phyloP scores from a whole-genome alignment of 805 yeast species.

The Myxozyma mucilagina region DNA sequence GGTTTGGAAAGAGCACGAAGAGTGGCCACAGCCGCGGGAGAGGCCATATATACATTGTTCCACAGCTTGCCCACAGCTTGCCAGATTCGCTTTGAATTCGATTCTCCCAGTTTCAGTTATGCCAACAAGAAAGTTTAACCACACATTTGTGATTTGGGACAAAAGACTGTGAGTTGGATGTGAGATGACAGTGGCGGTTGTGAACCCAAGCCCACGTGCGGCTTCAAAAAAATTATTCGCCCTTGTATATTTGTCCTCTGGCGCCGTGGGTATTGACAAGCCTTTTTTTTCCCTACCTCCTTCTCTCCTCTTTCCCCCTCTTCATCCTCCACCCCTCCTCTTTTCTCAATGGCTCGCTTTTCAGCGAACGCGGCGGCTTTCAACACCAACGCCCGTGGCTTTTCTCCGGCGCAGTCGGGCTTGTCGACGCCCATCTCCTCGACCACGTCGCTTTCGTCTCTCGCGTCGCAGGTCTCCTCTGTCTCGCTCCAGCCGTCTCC shows the following conservation, averaged over 20 bases:
- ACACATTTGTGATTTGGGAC: neutral
- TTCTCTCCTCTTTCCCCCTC: neutral
- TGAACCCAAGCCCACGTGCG: constrained; percentile 7
- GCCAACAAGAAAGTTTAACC: no score
- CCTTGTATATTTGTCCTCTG: constrained; percentile 1
- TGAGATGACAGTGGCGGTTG: constrained; percentile 4
- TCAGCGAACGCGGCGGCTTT: constrained; percentile 17
- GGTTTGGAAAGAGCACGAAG: constrained; percentile 18
- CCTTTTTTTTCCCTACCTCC: neutral
- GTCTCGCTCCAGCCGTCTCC: constrained; percentile 58
- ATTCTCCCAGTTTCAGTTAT: no score
- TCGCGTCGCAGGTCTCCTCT: constrained; percentile 49
- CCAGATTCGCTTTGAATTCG: neutral
- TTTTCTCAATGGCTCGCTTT: constrained; percentile 13
- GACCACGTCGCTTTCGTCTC: constrained; percentile 59
- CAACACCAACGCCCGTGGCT: neutral
- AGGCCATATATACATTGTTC: neutral
- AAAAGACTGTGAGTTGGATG: neutral
- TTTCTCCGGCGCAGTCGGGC: constrained; percentile 27
- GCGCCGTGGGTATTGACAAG: neutral
- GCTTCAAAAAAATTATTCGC: constrained; percentile 6
- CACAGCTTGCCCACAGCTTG: no score
- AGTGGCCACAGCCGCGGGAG: constrained; percentile 24
- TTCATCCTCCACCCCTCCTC: neutral
- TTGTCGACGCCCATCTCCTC: constrained; percentile 38